Conservation (phyloP, 495 filamentous ascomycete species). For the Hypoxylon fragiforme region DNA sequence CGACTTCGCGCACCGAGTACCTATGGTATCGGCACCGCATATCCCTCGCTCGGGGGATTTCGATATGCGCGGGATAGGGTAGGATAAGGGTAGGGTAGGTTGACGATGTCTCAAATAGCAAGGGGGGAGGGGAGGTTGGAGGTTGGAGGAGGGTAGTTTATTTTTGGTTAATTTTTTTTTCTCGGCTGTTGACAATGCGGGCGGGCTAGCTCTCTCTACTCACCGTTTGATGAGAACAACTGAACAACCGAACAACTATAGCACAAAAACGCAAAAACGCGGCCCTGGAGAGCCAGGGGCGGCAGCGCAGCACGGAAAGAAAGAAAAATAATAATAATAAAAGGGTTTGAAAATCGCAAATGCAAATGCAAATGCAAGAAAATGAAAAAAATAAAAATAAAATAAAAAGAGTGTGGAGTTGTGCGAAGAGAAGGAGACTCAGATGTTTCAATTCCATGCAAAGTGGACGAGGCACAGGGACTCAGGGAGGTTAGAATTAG, state of each 20-base stretch:
- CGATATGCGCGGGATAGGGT: constrained; percentile 26
- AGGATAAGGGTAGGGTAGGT: constrained; percentile 18
- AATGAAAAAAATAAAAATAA: constrained; percentile 34
- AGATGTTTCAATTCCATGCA: constrained; percentile 39
- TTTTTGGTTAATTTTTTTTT: too few species aligned
- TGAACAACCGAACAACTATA: too few species aligned
- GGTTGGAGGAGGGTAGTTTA: constrained; percentile 12
- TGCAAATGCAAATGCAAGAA: constrained; percentile 16
- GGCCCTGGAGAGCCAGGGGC: constrained; percentile 48
- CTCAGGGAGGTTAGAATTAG: constrained; percentile 22
- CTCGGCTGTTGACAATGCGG: constrained; percentile 24
- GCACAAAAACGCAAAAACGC: constrained; percentile 37
- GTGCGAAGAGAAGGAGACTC: constrained; percentile 40
- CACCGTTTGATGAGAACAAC: constrained; percentile 41
- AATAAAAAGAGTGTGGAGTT: constrained; percentile 44
- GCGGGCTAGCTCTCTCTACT: constrained; percentile 23
- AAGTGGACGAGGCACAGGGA: constrained; percentile 35
- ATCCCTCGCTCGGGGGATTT: constrained; percentile 23
- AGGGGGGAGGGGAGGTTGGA: constrained; percentile 15
- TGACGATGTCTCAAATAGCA: constrained; percentile 34
- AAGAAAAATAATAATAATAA: constrained; percentile 11
- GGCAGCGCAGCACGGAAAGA: constrained; percentile 33
- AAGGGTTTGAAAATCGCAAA: constrained; percentile 27
- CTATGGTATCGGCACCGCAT: constrained; percentile 13
- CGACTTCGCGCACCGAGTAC: constrained; percentile 19